Conservation (phyloP, 768 basidiomycete species). For the Kwoniella sp. region DNA sequence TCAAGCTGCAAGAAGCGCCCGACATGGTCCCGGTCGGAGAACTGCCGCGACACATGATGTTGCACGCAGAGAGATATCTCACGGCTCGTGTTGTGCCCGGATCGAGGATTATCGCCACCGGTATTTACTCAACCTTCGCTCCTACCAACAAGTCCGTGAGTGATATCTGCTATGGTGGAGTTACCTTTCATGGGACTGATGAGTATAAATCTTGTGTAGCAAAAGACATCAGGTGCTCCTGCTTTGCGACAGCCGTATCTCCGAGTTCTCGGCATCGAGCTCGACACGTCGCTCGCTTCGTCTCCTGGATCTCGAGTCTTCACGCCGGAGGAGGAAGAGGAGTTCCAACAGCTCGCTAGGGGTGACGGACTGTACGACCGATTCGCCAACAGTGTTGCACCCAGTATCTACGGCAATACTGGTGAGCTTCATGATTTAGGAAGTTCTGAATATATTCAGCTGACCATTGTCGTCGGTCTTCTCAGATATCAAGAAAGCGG, state of each 20-base stretch:
- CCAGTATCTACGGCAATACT: slow-evolving; percentile 92
- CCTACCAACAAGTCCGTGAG: slow-evolving; percentile 70
- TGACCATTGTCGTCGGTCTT: neutral
- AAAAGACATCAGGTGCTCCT: slow-evolving; percentile 68
- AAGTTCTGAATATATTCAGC: neutral
- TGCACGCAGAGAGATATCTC: slow-evolving; percentile 82
- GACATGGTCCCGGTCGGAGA: slow-evolving; percentile 99
- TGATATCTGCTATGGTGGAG: neutral
- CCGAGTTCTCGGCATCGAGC: slow-evolving; percentile 85
- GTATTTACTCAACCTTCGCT: slow-evolving; percentile 95
- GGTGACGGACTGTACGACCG: slow-evolving; percentile 88
- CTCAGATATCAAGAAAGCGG: slow-evolving; percentile 95
- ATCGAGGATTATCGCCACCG: slow-evolving; percentile 90
- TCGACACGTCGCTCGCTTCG: slow-evolving; percentile 75
- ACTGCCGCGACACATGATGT: slow-evolving; percentile 88
- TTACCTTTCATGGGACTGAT: neutral
- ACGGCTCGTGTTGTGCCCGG: slow-evolving; percentile 94
- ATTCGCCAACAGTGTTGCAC: slow-evolving; percentile 90
- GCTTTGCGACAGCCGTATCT: slow-evolving; percentile 93
- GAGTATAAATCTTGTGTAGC: slow-evolving; percentile 25
- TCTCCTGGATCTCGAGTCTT: slow-evolving; percentile 74
- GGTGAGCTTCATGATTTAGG: slow-evolving; percentile 63
- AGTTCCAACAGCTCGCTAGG: slow-evolving; percentile 87
- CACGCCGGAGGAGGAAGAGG: slow-evolving; percentile 94
- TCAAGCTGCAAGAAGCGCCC: slow-evolving; percentile 97